Evolutionary conservation across 2,329 filamentous ascomycete genomes (phyloP), one percentile per base, ranked within the genome.

Genomic region (Fusarium incarnatum): DNA sequence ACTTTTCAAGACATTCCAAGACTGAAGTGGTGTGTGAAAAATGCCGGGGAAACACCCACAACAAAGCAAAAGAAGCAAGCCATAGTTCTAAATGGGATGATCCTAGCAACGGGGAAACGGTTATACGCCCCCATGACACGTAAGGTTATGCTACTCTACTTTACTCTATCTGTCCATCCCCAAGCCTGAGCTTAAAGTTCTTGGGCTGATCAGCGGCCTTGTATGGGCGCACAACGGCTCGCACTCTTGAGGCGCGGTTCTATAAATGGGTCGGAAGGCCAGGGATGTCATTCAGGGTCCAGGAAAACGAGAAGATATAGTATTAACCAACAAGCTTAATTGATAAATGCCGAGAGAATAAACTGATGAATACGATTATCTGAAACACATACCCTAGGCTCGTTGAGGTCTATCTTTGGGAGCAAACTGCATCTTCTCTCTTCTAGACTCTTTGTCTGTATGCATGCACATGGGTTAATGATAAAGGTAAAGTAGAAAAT

Each of bases 111-210:
- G 56, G 60, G 61, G 60, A 61, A 60, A 74, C 65, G 60, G 64
- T 44, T 56, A 23, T 58, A 50, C 60, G 72, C 72, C 70, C 59
- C 70, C 54, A 70, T 72, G 70, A 65, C 70, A 73, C 72, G 62
- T 64, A 64, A 57, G 46, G 32, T 41, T 30, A 30, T 44, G 47
- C 32, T 62, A 64, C 49, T 37, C n/a, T 27, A 47, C 45, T 52
- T 25, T 25, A 44, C 41, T 52, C 48, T 27, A 41, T 52, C n/a
- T 41, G 23, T 52, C 34, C 13, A 30, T 30, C 28, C 28, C 28
- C 28, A 30, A 30, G 28, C 28, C 30, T 56, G 54, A 48, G 30
- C 41, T 59, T 68, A 52, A 64, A 37, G 34, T 56, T 41, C 30
- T 60, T 56, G 32, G 47, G 70, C 50, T 50, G 59, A 45, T 41